Evolutionary conservation across 1,284 basidiomycete genomes (phyloP).

Genomic region (Rhodotorula sp.): DNA sequence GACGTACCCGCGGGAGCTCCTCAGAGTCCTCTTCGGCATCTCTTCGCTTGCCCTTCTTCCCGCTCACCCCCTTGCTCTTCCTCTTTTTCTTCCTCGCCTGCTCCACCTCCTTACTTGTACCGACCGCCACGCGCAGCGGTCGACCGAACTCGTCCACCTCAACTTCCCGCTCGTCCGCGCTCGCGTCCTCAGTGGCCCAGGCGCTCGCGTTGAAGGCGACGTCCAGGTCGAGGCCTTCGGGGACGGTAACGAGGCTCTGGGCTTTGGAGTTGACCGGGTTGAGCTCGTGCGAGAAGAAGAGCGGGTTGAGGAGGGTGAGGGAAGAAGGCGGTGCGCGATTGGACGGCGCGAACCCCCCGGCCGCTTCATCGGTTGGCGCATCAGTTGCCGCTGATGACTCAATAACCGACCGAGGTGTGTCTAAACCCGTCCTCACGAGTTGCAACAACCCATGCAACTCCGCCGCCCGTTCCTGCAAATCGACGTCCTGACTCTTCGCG

Average conservation of each 20-base stretch:
- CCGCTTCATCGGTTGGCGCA: neutral
- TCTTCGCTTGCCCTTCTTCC: slow-evolving; percentile 58
- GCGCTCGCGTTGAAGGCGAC: slow-evolving; percentile 68
- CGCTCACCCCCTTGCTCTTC: slow-evolving; percentile 42
- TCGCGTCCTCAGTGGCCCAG: slow-evolving; percentile 51
- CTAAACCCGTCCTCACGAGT: slow-evolving; percentile 30
- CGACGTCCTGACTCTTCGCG: slow-evolving; percentile 58
- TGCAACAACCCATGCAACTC: slow-evolving; percentile 26
- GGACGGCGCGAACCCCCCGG: slow-evolving; percentile 21
- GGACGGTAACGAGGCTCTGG: slow-evolving; percentile 74
- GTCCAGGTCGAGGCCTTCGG: slow-evolving; percentile 81
- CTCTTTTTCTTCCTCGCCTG: slow-evolving; percentile 45
- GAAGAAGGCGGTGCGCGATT: slow-evolving; percentile 65
- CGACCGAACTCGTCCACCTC: slow-evolving; percentile 48
- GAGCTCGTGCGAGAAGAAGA: slow-evolving; percentile 77
- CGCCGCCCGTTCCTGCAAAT: slow-evolving; percentile 75
- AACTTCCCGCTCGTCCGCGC: slow-evolving; percentile 11
- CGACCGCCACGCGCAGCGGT: slow-evolving; percentile 46
- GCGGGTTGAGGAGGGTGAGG: slow-evolving; percentile 76
- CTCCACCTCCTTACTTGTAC: slow-evolving; percentile 38
- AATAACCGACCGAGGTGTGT: slow-evolving; percentile 20
- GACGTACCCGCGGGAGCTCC: slow-evolving; percentile 36
- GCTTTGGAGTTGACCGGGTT: slow-evolving; percentile 79
- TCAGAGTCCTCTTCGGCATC: slow-evolving; percentile 49
- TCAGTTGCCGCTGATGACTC: neutral